A percentile compares a stretch with the other conserved stretches of the same genome.
Conservation (phyloP, 1,284 basidiomycete species). For the Phenoliferia sp. region DNA sequence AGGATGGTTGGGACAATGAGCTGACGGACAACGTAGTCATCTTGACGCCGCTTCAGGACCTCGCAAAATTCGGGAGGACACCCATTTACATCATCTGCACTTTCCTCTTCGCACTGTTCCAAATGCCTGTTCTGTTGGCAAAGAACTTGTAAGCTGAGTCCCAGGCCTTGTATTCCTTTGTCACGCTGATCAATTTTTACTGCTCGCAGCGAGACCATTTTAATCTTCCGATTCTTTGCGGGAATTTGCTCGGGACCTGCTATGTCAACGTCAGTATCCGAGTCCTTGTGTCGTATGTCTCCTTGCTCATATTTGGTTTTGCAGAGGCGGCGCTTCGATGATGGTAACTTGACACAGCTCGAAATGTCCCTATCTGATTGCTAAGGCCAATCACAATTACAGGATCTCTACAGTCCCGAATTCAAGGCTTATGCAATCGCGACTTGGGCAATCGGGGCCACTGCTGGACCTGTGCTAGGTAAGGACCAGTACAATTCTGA, state of each 20-base stretch:
- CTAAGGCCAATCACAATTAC: background rate
- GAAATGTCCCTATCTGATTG: no score
- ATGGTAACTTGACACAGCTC: no score
- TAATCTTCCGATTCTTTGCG: constrained; percentile 33
- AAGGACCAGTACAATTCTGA: no score
- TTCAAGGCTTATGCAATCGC: background rate
- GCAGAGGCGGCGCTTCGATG: no score
- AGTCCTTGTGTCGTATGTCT: background rate
- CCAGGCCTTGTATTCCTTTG: constrained; percentile 23
- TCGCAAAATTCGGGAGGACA: constrained; percentile 35
- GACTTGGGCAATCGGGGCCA: constrained; percentile 12
- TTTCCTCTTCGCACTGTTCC: constrained; percentile 23
- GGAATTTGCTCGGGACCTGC: constrained; percentile 38
- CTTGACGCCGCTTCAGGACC: constrained; percentile 39
- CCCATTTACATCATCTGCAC: constrained; percentile 34
- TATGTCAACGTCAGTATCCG: constrained; percentile 30
- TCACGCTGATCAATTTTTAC: constrained; percentile 20
- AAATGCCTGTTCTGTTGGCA: constrained; percentile 22
- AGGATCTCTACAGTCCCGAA: background rate
- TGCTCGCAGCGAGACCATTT: constrained; percentile 5
- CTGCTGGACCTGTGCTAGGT: constrained; percentile 16
- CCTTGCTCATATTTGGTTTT: background rate
- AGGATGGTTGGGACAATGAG: background rate
- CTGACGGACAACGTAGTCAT: constrained; percentile 32
- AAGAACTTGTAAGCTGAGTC: constrained; percentile 25